phyloP scores from a whole-genome alignment of 2,329 filamentous ascomycete species.

The Penicillium sp. region DNA sequence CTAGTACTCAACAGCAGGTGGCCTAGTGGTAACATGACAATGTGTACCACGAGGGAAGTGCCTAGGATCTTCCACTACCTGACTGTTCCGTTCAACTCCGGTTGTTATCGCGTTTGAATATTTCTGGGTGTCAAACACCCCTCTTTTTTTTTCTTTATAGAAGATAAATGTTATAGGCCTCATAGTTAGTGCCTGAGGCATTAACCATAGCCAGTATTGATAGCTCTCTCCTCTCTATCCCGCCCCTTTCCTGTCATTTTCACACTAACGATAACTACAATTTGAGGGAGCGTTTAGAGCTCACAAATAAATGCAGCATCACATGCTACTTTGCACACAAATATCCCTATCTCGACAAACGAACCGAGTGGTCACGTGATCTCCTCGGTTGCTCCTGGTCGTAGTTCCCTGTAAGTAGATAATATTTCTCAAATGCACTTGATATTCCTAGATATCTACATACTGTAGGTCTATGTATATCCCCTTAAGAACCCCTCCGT shows the following conservation, averaged over 20 bases:
- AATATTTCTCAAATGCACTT: too few species aligned
- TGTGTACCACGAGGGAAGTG: background rate
- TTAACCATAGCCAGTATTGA: background rate
- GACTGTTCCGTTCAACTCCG: background rate
- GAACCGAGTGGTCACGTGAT: too few species aligned
- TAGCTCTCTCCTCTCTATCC: background rate
- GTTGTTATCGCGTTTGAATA: background rate
- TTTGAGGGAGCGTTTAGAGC: too few species aligned
- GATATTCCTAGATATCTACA: too few species aligned
- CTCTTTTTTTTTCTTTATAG: background rate
- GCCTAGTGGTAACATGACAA: background rate
- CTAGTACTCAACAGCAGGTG: background rate
- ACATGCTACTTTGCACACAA: background rate
- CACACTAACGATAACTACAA: too few species aligned
- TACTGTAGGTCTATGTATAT: too few species aligned
- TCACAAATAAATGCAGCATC: background rate
- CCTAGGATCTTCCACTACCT: background rate
- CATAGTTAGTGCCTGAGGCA: background rate
- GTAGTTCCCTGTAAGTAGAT: too few species aligned
- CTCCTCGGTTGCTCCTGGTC: too few species aligned
- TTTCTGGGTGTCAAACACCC: too few species aligned
- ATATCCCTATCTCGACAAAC: background rate
- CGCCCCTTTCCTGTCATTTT: background rate
- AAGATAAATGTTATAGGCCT: background rate
- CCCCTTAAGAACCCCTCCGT: background rate